phyloP scores from a whole-genome alignment of 768 basidiomycete genomes.

The Multifurca ochricompacta region DNA sequence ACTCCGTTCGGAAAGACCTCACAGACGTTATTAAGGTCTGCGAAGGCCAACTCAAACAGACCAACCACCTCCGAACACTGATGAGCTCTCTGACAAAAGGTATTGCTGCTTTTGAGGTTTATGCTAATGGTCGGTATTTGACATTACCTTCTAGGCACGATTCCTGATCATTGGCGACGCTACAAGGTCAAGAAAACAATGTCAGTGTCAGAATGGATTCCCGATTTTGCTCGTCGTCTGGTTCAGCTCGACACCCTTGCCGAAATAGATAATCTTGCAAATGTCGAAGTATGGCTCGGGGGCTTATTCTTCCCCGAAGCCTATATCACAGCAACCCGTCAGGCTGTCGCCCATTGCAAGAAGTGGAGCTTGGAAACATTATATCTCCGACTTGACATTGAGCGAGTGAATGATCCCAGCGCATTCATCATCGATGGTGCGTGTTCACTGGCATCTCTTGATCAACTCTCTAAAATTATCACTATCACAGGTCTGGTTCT shows the following conservation, averaged over 20 bases:
- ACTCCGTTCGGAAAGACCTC: constrained; percentile 74
- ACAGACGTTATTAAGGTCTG: constrained; percentile 77
- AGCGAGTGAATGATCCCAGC: constrained; percentile 64
- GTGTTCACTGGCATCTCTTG: constrained; percentile 25
- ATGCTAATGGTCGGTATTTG: constrained; percentile 15
- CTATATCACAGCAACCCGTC: constrained; percentile 91
- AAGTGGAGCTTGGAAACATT: constrained; percentile 91
- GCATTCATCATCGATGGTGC: constrained; percentile 86
- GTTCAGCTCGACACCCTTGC: constrained; percentile 76
- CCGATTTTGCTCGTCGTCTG: constrained; percentile 71
- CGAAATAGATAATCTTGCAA: constrained; percentile 48
- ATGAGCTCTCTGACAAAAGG: constrained; percentile 91
- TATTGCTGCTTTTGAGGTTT: constrained; percentile 25
- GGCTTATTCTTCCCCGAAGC: constrained; percentile 96
- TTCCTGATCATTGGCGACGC: constrained; percentile 79
- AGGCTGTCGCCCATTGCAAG: constrained; percentile 90
- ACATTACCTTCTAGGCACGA: constrained; percentile 50
- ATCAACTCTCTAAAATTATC: constrained; percentile 11
- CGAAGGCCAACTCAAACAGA: constrained; percentile 84
- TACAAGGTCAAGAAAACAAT: constrained; percentile 83
- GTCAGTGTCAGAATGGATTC: constrained; percentile 81
- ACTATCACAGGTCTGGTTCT: constrained; percentile 63
- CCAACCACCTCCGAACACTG: constrained; percentile 87
- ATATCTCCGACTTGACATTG: constrained; percentile 71
- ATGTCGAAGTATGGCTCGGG: constrained; percentile 86